Conservation (phyloP, 1,139 yeast species). For the Pneumocystis murina region DNA sequence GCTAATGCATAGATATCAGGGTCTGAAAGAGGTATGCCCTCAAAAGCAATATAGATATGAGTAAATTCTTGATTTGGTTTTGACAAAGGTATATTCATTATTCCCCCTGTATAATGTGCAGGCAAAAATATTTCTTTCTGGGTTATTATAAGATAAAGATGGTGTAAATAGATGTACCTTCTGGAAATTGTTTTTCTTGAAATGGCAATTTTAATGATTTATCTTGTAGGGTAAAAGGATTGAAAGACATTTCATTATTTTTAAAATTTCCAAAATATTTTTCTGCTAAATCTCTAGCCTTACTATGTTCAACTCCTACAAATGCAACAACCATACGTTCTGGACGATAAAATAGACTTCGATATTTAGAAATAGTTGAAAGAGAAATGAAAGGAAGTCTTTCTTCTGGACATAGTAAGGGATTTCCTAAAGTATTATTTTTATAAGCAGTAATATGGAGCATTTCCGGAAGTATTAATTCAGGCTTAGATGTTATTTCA, state of each 20-base stretch:
- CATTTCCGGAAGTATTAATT: conserved; percentile 70
- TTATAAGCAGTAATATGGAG: conserved; percentile 70
- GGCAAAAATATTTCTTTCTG: conserved; percentile 17
- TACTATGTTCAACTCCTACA: conserved; percentile 65
- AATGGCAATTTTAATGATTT: neutral
- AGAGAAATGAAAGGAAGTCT: conserved; percentile 42
- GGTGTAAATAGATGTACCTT: neutral
- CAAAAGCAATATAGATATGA: conserved; percentile 77
- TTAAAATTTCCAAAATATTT: conserved; percentile 52
- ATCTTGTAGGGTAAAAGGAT: neutral
- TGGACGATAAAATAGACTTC: conserved; percentile 58
- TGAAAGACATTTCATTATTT: neutral
- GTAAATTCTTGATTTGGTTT: conserved; percentile 39
- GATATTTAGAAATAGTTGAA: conserved; percentile 44
- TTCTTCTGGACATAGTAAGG: conserved; percentile 68
- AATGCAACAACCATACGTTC: conserved; percentile 74
- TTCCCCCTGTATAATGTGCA: conserved; percentile 68
- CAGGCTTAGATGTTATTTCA: conserved; percentile 76
- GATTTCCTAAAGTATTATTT: conserved; percentile 66
- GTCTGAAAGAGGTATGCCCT: conserved; percentile 69
- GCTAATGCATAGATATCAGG: conserved; percentile 88
- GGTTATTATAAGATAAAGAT: neutral
- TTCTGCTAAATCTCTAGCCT: conserved; percentile 51
- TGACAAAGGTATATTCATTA: conserved; percentile 29
- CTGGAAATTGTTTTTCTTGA: neutral